Percentiles rank a stretch among this genome's conserved stretches.
phyloP scores from a whole-genome alignment of 2,329 filamentous ascomycete genomes.

The Aspergillus sp. region DNA sequence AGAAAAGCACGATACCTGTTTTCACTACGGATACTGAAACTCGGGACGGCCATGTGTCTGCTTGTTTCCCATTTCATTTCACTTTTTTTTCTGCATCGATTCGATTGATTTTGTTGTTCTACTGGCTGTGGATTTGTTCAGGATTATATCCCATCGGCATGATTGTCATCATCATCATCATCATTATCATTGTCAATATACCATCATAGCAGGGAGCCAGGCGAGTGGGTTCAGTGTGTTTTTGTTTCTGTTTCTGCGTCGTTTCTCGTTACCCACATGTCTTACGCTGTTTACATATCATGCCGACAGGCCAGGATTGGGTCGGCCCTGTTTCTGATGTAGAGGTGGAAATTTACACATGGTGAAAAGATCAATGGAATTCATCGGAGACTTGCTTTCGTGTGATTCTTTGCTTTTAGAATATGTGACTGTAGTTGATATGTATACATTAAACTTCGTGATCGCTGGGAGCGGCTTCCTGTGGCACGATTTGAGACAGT shows the following conservation, averaged over 20 bases:
- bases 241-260: conserved; percentile 11
- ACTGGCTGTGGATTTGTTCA: conserved; percentile 16
- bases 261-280: conserved; percentile 6
- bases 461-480: not conserved
- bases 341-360: conserved; percentile 21
- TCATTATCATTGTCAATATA: conserved; percentile 26
- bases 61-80: not conserved
- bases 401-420: not conserved
- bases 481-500: not conserved
- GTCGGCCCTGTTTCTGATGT: conserved; percentile 15
- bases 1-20: not conserved
- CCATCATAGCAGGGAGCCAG: conserved; percentile 30
- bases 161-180: conserved; percentile 10
- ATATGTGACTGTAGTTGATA: not conserved
- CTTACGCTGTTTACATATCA: conserved; percentile 16
- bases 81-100: not conserved
- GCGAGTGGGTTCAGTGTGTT: conserved; percentile 23
- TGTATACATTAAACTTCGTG: not conserved
- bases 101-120: not conserved
- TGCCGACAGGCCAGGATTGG: conserved; percentile 16
- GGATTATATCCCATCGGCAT: conserved; percentile 19
- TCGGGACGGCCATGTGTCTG: not conserved
- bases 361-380: conserved; percentile 4
- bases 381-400: not conserved
- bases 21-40: not conserved